phyloP scores from a whole-genome alignment of 1,284 basidiomycete genomes.

The Farysia itapuensis region DNA sequence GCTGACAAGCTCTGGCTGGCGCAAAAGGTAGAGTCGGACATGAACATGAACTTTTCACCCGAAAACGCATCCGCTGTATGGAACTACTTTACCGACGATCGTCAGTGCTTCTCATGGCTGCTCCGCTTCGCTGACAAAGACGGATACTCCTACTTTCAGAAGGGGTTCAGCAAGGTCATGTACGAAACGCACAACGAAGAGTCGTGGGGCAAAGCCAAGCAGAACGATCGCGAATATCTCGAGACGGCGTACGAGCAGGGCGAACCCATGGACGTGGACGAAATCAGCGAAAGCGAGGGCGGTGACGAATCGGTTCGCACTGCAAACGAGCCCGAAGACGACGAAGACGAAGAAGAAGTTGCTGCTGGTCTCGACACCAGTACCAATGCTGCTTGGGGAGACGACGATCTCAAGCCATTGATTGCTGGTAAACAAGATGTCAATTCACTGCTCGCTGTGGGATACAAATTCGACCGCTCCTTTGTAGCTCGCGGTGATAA shows the following conservation, averaged over 20 bases:
- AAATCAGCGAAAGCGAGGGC: conserved; percentile 43
- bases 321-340: conserved; percentile 57
- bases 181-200: conserved; percentile 82
- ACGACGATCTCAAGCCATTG: conserved; percentile 28
- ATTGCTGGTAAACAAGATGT: conserved; percentile 36
- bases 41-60: conserved; percentile 53
- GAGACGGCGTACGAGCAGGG: conserved; percentile 72
- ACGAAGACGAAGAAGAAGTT: conserved; percentile 68
- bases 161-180: conserved; percentile 70
- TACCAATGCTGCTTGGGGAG: conserved; percentile 15
- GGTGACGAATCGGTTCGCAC: conserved; percentile 34
- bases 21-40: conserved; percentile 67
- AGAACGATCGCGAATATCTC: conserved; percentile 67
- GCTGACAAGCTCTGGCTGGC: conserved; percentile 68
- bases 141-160: conserved; percentile 70
- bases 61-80: conserved; percentile 73
- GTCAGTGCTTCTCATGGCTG: conserved; percentile 75
- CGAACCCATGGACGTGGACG: conserved; percentile 70
- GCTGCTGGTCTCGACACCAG: conserved; percentile 59
- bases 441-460: conserved; percentile 89
- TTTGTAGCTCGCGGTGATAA: conserved; percentile 94
- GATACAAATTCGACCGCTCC: conserved; percentile 92
- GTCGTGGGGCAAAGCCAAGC: conserved; percentile 70
- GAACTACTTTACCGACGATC: conserved; percentile 69
- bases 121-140: conserved; percentile 71